Percentiles rank a stretch among this genome's conserved stretches.
Conservation (phyloP, 257 asterid species). For the Vinca minor region DNA sequence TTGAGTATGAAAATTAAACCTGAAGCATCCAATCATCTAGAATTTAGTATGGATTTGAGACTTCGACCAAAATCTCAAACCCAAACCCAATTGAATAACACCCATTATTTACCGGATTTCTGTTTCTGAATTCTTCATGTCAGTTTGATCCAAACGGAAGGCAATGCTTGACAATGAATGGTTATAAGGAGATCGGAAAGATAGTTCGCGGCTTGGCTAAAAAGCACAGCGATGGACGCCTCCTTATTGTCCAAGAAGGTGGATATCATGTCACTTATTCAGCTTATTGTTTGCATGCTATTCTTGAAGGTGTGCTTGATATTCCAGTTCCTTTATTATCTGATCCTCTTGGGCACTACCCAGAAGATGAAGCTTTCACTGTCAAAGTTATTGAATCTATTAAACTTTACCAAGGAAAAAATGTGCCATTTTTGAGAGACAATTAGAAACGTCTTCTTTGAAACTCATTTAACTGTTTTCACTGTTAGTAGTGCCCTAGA, state of each 20-base stretch:
- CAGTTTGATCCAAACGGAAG: constrained; percentile 99
- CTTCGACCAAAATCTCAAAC: too few relatives aligned
- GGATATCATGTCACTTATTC: constrained; percentile 90
- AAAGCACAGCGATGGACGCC: constrained; percentile 45
- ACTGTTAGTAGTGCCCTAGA: too few relatives aligned
- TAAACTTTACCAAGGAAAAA: constrained; percentile 34
- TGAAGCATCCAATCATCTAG: too few relatives aligned
- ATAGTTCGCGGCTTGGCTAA: constrained; percentile 47
- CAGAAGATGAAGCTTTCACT: constrained; percentile 59
- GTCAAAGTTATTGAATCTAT: constrained; percentile 40
- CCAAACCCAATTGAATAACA: too few relatives aligned
- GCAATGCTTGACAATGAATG: constrained; percentile 93
- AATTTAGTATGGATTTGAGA: too few relatives aligned
- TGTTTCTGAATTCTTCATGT: constrained; percentile 6
- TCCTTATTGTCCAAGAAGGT: constrained; percentile 89
- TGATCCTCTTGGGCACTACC: constrained; percentile 79
- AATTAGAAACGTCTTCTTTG: constrained; percentile 10
- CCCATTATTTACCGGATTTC: background rate
- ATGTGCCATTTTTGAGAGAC: constrained; percentile 40
- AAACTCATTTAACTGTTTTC: background rate
- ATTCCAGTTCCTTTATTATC: constrained; percentile 44
- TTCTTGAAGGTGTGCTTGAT: constrained; percentile 76
- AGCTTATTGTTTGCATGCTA: constrained; percentile 81
- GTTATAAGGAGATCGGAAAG: constrained; percentile 62
- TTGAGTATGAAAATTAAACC: too few relatives aligned